A percentile compares a stretch with the other conserved stretches of the same genome.
Conservation (phyloP, 1,284 basidiomycete species). For the Vanrija humicola region DNA sequence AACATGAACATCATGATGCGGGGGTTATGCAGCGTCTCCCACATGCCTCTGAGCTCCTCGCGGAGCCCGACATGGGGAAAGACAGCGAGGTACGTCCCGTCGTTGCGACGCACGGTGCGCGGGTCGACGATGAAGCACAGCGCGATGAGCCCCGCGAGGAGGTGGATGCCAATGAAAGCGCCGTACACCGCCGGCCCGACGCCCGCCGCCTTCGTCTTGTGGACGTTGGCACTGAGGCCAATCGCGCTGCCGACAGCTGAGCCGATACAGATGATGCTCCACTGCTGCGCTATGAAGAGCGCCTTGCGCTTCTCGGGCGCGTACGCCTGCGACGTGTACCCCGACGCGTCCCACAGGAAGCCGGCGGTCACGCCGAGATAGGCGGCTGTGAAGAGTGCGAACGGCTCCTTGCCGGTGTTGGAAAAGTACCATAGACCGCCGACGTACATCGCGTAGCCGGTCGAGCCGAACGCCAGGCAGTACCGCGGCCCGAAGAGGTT, state of each 20-base stretch:
- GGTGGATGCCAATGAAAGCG: conserved; percentile 8
- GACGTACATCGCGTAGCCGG: conserved; percentile 1
- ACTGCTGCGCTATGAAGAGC: background rate
- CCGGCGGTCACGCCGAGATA: background rate
- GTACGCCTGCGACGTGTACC: background rate
- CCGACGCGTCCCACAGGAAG: background rate
- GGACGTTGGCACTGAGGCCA: background rate
- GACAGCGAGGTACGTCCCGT: conserved; percentile 5
- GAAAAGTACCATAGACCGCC: conserved; percentile 1
- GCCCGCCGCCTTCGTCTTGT: conserved; percentile 1
- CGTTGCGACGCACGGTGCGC: conserved; percentile 2
- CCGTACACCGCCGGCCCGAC: conserved; percentile 4
- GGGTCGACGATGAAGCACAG: conserved; percentile 8
- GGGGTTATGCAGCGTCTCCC: conserved; percentile 2
- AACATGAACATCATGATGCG: conserved; percentile 3
- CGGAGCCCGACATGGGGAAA: background rate
- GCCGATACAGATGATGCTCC: background rate
- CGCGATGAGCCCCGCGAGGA: conserved; percentile 5
- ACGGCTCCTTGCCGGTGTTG: background rate
- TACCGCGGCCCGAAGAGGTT: background rate
- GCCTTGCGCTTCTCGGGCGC: background rate
- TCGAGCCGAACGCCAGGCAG: background rate
- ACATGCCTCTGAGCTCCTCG: conserved; percentile 1
- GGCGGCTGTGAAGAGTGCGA: background rate
- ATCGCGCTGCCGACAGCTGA: background rate